A percentile compares a stretch with the other conserved stretches of the same genome.
These are phyloP conservation scores for Calonectria fujianensis DNA, from an alignment of 2,329 filamentous ascomycete species.

Conservation along the genomic window DNA sequence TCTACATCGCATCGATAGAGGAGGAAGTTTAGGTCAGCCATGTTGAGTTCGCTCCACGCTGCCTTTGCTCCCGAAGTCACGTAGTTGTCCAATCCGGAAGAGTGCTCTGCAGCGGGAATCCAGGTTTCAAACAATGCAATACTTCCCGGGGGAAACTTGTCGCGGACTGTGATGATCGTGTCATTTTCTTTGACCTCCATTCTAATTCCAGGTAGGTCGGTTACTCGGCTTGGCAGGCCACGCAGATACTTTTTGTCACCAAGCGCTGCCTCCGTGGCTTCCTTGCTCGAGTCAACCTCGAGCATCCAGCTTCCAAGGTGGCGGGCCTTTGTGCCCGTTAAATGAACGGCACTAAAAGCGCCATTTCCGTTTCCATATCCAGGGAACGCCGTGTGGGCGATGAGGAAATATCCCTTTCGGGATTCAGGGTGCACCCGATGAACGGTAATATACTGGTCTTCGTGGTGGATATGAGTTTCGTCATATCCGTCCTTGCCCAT, in stretches of 20 bases:
- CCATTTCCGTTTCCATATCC: slow-evolving; percentile 91
- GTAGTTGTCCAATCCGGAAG: slow-evolving; percentile 87
- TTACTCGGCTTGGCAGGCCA: slow-evolving; percentile 89
- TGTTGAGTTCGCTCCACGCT: slow-evolving; percentile 83
- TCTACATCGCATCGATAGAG: slow-evolving; percentile 95
- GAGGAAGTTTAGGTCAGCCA: slow-evolving; percentile 92
- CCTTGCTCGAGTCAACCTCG: slow-evolving; percentile 86
- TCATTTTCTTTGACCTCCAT: slow-evolving; percentile 83
- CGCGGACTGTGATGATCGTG: slow-evolving; percentile 86
- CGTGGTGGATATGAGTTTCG: slow-evolving; percentile 97
- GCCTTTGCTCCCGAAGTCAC: slow-evolving; percentile 87
- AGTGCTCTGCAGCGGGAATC: slow-evolving; percentile 91
- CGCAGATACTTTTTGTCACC: slow-evolving; percentile 83
- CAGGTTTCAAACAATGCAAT: slow-evolving; percentile 97
- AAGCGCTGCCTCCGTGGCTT: slow-evolving; percentile 78
- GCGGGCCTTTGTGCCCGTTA: slow-evolving; percentile 89
- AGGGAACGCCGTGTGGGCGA: slow-evolving; percentile 96
- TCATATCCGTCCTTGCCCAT: slow-evolving; percentile 98
- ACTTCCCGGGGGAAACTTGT: slow-evolving; percentile 92
- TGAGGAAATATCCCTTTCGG: slow-evolving; percentile 94
- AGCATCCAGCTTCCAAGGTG: slow-evolving; percentile 94
- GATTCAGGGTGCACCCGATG: slow-evolving; percentile 95
- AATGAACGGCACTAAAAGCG: slow-evolving; percentile 84
- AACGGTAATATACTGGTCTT: slow-evolving; percentile 96
- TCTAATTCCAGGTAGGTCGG: slow-evolving; percentile 82